Evolutionary conservation across 495 filamentous ascomycete genomes (phyloP), one percentile per base, ranked within the genome.

Genomic region (Penicillium silybi): DNA sequence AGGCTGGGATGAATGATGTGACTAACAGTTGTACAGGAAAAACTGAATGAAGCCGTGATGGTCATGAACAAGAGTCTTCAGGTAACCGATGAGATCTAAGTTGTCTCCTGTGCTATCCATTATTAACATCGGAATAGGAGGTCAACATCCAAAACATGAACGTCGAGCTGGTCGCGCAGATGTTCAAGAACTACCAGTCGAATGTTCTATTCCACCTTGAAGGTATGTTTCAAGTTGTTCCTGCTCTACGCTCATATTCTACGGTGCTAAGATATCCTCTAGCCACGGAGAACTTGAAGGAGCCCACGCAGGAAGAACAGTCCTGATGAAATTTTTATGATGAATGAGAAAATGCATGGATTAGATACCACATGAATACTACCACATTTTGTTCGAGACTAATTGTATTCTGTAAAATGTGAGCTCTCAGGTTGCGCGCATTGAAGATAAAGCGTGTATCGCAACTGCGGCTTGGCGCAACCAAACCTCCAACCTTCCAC

Each of bases 151-250:
- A 95, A 58, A 98, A 97, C 61, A 96, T 97, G 90, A 92, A 97
- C 65, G 89, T 96, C 5, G 93, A 97, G 72, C 78, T 97, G 8
- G 93, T 97, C 3, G 91, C 93, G 7, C 93, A 97, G 69, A 98
- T 98, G 93, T 98, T 97, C 77, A 96, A 97, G 79, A 98, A 97
- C 71, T 98, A 98, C 67, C 90, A 96, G 68, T 95, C 89, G 4
- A 98, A 97, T 62, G 93, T 98, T 13, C 76, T 97, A 2, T 98
- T 98, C 65, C 93, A 98, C 63, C 77, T 98, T 23, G 95, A 97
- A 83, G 93, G 93, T 95, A 77, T 48, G 71, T 49, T 11, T 9
- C 13, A 15, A 13, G 46, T 23, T 23, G 6, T 32, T 4, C 11
- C 1, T 11, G 9, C 13, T 3, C 29, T 15, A 15, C 11, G 20